A percentile compares a stretch with the other conserved stretches of the same genome.
Evolutionary conservation across 768 basidiomycete genomes (phyloP).

Genomic region (Postia placenta): DNA sequence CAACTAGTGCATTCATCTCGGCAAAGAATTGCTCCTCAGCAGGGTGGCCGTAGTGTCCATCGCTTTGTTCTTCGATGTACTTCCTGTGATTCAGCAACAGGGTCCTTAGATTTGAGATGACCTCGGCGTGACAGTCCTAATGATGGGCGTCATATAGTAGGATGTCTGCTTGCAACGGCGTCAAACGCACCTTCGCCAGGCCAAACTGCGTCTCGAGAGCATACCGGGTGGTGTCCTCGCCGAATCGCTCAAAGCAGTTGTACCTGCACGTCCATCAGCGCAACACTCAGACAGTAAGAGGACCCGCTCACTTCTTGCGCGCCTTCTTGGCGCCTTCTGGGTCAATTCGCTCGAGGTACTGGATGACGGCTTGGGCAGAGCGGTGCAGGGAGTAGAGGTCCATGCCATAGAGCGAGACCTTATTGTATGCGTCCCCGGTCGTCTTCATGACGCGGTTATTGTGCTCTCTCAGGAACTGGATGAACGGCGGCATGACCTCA

Average conservation of each 20-base stretch:
- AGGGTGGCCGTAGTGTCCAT: slow-evolving; percentile 12
- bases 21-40: slow-evolving; percentile 23
- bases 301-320: slow-evolving; percentile 18
- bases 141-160: background rate
- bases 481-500: slow-evolving; percentile 21
- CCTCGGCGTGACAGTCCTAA: slow-evolving; percentile 22
- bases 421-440: slow-evolving; percentile 10
- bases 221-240: slow-evolving; percentile 19
- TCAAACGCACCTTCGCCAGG: slow-evolving; percentile 14
- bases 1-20: slow-evolving; percentile 25
- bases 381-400: slow-evolving; percentile 24
- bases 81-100: slow-evolving; percentile 16
- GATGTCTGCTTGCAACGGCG: background rate
- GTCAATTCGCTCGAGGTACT: slow-evolving; percentile 22
- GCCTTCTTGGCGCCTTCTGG: slow-evolving; percentile 20
- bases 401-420: slow-evolving; percentile 23
- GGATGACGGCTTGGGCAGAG: slow-evolving; percentile 20
- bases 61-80: slow-evolving; percentile 15
- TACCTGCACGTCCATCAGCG: slow-evolving; percentile 10
- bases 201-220: slow-evolving; percentile 20
- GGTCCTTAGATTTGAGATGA: slow-evolving; percentile 18
- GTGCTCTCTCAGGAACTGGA: slow-evolving; percentile 18
- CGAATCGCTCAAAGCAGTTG: slow-evolving; percentile 22
- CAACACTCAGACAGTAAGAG: background rate
- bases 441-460: slow-evolving; percentile 13